phyloP scores from a whole-genome alignment of 2,329 filamentous ascomycete genomes.

The Phaeoacremonium minimum region DNA sequence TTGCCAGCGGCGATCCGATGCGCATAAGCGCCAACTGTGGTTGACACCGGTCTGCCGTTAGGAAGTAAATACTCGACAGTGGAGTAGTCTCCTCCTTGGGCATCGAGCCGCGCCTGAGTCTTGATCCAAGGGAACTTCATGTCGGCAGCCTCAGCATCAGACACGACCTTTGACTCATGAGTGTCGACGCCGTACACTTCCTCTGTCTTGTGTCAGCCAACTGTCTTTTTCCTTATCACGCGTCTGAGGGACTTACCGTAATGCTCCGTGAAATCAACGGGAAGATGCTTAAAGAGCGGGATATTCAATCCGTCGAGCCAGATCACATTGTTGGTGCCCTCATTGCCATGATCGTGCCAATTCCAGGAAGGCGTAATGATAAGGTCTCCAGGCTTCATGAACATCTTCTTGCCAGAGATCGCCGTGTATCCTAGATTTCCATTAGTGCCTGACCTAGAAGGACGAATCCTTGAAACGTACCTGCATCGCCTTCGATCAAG shows the following conservation, averaged over 20 bases:
- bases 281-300: not conserved
- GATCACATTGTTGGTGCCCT: conserved; percentile 19
- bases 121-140: not conserved
- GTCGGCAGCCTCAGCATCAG: not conserved
- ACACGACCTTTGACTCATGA: not conserved
- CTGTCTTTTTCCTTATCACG: not conserved
- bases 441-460: not conserved
- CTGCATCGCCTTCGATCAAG: conserved; percentile 32
- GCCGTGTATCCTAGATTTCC: conserved; percentile 34
- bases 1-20: not conserved
- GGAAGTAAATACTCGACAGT: not conserved
- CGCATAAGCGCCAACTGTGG: not conserved
- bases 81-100: not conserved
- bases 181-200: not conserved
- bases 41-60: not conserved
- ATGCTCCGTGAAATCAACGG: not conserved
- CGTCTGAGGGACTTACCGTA: not conserved
- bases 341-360: conserved; percentile 43
- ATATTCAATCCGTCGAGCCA: not conserved
- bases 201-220: not conserved
- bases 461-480: not conserved
- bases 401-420: conserved; percentile 32
- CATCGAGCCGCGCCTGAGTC: not conserved
- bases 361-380: conserved; percentile 42
- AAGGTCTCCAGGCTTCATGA: conserved; percentile 38